A percentile compares a stretch with the other conserved stretches of the same genome.
Evolutionary conservation across 257 asterid genomes (phyloP).

Genomic region (Solanum acaule): DNA sequence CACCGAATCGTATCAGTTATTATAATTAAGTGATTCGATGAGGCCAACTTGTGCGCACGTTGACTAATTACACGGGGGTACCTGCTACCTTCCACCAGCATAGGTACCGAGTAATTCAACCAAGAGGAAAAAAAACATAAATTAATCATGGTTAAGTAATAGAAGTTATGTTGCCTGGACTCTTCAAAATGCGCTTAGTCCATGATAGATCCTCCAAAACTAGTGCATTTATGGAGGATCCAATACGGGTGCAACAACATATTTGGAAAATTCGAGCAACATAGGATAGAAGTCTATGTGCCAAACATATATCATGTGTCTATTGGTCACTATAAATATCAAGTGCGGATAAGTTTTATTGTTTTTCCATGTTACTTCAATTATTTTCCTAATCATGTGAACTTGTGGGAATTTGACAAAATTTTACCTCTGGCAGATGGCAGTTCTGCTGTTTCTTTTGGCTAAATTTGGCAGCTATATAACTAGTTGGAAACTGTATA

Average conservation of each 20-base stretch:
- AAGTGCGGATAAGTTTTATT: not conserved
- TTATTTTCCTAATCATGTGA: not conserved
- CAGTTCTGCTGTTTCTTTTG: conserved; percentile 68
- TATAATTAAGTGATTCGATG: not conserved
- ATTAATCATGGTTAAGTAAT: not conserved
- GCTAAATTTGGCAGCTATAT: conserved; percentile 86
- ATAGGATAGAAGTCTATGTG: not conserved
- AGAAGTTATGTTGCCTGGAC: not conserved
- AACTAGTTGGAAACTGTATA: conserved; percentile 82
- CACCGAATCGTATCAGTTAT: not conserved
- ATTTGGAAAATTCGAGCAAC: not conserved
- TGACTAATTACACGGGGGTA: not conserved
- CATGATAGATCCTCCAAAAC: not conserved
- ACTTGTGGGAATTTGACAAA: not conserved
- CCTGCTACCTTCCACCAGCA: not conserved
- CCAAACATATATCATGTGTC: not conserved
- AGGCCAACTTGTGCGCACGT: not conserved
- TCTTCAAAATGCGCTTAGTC: not conserved
- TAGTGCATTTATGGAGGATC: not conserved
- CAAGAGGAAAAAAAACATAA: not conserved
- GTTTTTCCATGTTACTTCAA: not conserved
- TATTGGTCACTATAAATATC: not conserved
- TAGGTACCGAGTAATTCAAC: not conserved
- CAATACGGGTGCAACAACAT: not conserved
- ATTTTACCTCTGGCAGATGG: conserved; percentile 42